Conservation (phyloP, 768 basidiomycete species). For the Xanthoconium purpureum region DNA sequence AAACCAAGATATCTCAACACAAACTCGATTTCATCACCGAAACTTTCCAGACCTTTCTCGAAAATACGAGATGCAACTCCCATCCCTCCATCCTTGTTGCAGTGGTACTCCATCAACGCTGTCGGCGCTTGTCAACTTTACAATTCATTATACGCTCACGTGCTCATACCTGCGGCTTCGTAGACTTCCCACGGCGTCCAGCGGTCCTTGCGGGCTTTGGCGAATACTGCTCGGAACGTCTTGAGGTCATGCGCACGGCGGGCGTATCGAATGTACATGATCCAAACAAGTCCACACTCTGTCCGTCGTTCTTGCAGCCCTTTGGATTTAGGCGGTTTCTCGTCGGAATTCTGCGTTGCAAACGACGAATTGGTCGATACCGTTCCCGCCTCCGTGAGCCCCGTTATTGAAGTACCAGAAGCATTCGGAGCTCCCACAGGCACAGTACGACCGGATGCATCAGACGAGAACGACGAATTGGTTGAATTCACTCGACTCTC, state of each 20-base stretch:
- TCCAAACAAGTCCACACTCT: slow-evolving; percentile 78
- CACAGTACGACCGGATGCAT: slow-evolving; percentile 28
- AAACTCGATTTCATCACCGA: slow-evolving; percentile 79
- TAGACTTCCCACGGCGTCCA: slow-evolving; percentile 90
- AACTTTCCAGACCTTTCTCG: slow-evolving; percentile 85
- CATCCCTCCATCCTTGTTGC: slow-evolving; percentile 67
- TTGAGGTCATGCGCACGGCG: slow-evolving; percentile 85
- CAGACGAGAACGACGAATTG: slow-evolving; percentile 39
- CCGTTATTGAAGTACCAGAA: slow-evolving; percentile 5
- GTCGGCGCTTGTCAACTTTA: slow-evolving; percentile 11
- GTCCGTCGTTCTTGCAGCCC: slow-evolving; percentile 54
- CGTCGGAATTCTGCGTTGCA: slow-evolving; percentile 49
- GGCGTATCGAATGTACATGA: slow-evolving; percentile 92
- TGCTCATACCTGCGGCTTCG: slow-evolving; percentile 75
- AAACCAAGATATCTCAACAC: slow-evolving; percentile 89
- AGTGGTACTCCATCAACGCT: slow-evolving; percentile 96
- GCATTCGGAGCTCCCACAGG: slow-evolving; percentile 23
- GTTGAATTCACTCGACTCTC: slow-evolving; percentile 44
- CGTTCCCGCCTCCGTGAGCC: slow-evolving; percentile 30
- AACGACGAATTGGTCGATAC: slow-evolving; percentile 46
- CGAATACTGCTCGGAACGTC: slow-evolving; percentile 72
- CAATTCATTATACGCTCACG: not conserved
- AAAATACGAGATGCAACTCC: slow-evolving; percentile 87
- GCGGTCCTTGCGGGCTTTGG: slow-evolving; percentile 71
- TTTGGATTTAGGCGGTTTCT: slow-evolving; percentile 50